These are phyloP conservation scores for Warburgia ugandensis DNA, from an alignment of 164 flowering plant species.

Conservation along the genomic window DNA sequence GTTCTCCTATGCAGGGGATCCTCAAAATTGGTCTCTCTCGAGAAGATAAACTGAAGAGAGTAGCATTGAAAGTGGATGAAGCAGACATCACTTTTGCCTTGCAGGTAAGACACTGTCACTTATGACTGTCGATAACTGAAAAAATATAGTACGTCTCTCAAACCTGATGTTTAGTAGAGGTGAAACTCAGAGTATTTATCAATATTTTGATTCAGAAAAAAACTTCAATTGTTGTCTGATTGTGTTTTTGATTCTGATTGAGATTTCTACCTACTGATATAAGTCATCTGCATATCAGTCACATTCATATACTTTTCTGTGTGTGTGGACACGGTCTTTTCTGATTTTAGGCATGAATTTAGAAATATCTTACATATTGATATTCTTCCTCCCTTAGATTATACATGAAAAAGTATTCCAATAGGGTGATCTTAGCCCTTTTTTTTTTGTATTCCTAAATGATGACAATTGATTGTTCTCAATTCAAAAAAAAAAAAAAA, in stretches of 20 bases:
- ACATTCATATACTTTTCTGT: background rate
- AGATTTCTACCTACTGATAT: no score
- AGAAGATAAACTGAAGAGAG: slow-evolving; percentile 57
- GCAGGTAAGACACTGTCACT: slow-evolving; percentile 36
- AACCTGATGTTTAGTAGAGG: background rate
- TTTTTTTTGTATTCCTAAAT: no score
- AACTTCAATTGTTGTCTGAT: background rate
- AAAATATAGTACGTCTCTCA: background rate
- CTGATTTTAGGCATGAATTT: no score
- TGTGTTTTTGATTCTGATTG: background rate
- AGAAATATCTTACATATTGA: no score
- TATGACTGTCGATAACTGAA: background rate
- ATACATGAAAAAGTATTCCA: no score
- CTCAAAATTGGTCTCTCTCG: slow-evolving; percentile 67
- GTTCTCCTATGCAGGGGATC: slow-evolving; percentile 56
- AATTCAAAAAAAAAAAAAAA: no score
- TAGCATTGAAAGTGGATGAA: slow-evolving; percentile 65
- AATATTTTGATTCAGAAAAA: slow-evolving; percentile 5
- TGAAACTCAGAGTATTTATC: background rate
- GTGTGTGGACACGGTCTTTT: no score
- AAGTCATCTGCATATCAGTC: background rate
- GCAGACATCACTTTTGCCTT: slow-evolving; percentile 74
- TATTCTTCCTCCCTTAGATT: no score
- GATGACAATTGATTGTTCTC: no score
- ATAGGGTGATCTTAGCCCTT: no score